Evolutionary conservation across 2,329 filamentous ascomycete genomes (phyloP), one percentile per base, ranked within the genome.

Genomic region (Stagonosporopsis cucurbitacearum): DNA sequence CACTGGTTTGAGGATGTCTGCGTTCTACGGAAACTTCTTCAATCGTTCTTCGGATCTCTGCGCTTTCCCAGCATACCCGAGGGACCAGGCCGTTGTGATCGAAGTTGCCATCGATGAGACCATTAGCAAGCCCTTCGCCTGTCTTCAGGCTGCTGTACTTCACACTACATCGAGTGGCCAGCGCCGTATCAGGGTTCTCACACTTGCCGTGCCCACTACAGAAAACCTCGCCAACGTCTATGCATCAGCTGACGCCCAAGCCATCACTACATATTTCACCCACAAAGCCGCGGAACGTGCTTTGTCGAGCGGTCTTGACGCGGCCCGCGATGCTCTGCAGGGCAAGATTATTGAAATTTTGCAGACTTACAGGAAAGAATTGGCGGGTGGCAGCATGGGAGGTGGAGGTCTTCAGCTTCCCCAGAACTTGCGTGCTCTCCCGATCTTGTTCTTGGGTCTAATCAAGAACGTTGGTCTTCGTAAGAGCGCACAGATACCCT

Each of bases 1-100:
- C 2, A 98, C 93, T 22, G 95, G 95, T 48, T 80, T 99, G 56
- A 88, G 95, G 50, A 98, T 98, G 90, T 96, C 88, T 79, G 93
- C 94, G 2, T 99, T 99, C 79, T 99, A 98, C 77, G 95, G 95
- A 65, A 99, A 99, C 80, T 99, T 99, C 79, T 99, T 99, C 84
- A 99, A 98, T 81, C 86, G 95, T 66, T 96, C 92, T 74, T 97
- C 93, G 15, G 95, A 99, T 79, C 86, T 99, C 28, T 98, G 95
- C 75, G 95, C 95, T 12, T 99, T 99, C 83, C 95, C 95, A 1
- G 93, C 95, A 0, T 98, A 99, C 82, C 95, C 95, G 28, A 89
- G 95, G 72, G 95, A 99, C 70, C 95, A 99, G 76, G 92, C 91
- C 61, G 98, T 98, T 73, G 95, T 98, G 39, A 94, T 99, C 19